Base-by-base conservation (phyloP, 257 asterid species). In the Fraxinus cuspidata region DNA sequence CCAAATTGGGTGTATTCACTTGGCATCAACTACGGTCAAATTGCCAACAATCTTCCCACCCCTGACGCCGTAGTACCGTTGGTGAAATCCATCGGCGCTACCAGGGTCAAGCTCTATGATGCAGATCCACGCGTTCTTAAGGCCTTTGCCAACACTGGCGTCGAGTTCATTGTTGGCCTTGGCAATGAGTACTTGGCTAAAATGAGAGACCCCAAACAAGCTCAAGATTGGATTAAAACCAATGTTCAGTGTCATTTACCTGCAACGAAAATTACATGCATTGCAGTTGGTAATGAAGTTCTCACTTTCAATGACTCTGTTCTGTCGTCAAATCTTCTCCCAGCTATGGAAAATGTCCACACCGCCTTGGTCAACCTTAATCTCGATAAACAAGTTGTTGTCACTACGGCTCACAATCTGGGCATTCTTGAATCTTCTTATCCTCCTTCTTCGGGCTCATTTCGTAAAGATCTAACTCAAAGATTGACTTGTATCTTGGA, bases 1-100 rank as follows among this genome's bases (percentile, higher is more conserved):
- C 84, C 85, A 47, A 51, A 63, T 70, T 47, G 77, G 80, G 88
- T 81, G 56, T 44, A 70, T 23, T 71, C 90, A 11, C 77, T 94
- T 0, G 96, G 96, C 70, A 87, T 94, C 82, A 94, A 94, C 92
- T 94, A 94, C 80, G 97, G 98, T 31, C 97, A 86, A 79, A 80
- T 94, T 28, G 98, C 96, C 13, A 80, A 90, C 92, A 92, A 94
- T 79, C 92, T 94, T 51, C 98, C 97, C 19, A 79, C 87, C 29
- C 97, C 98, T 0, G 87, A 87, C 25, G 71, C 86, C 0, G 97
- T 88, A 8, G 81, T 90, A 49, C 93, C 94, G 0, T 82, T 94
- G 9, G 87, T 94, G 69, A 89, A 90, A 78, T 87, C 97, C 87
- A 82, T 90, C 74, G 91, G 94, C 34, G 97, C 83, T 27, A 84